Evolutionary conservation across 2,329 filamentous ascomycete genomes (phyloP).

Genomic region (Fusarium phyllophilum): DNA sequence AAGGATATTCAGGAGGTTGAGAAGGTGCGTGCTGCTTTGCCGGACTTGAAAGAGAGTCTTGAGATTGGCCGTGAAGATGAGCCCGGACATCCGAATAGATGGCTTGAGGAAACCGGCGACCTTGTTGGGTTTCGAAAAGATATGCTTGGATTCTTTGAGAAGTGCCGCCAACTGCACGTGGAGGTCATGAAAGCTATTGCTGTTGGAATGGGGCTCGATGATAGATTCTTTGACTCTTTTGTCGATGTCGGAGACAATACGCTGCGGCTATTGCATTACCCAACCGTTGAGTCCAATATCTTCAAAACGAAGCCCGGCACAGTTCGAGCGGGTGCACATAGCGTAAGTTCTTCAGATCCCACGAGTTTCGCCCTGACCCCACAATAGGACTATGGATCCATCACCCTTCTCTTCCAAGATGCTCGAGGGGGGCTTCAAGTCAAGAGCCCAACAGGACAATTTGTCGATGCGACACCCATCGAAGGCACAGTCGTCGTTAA

Average conservation of each 20-base stretch:
- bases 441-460: conserved; percentile 77
- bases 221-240: conserved; percentile 79
- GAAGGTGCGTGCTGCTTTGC: conserved; percentile 65
- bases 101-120: conserved; percentile 65
- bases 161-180: conserved; percentile 78
- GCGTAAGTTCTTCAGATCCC: conserved; percentile 47
- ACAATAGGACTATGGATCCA: conserved; percentile 64
- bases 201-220: conserved; percentile 78
- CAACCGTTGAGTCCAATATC: conserved; percentile 70
- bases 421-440: conserved; percentile 65
- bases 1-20: conserved; percentile 66
- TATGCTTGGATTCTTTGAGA: conserved; percentile 80
- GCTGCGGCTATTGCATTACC: conserved; percentile 81
- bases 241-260: conserved; percentile 77
- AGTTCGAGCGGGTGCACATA: conserved; percentile 82
- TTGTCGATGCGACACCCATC: conserved; percentile 86
- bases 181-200: conserved; percentile 87
- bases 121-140: conserved; percentile 69
- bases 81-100: conserved; percentile 76
- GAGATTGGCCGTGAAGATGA: conserved; percentile 72
- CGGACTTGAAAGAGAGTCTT: conserved; percentile 72
- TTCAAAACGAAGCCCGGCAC: conserved; percentile 75
- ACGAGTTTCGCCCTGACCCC: background rate
- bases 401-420: conserved; percentile 72
- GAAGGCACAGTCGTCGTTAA: conserved; percentile 86